These are phyloP conservation scores for Fonsecaea multimorphosa DNA, from an alignment of 2,329 filamentous ascomycete species.

Conservation along the genomic window DNA sequence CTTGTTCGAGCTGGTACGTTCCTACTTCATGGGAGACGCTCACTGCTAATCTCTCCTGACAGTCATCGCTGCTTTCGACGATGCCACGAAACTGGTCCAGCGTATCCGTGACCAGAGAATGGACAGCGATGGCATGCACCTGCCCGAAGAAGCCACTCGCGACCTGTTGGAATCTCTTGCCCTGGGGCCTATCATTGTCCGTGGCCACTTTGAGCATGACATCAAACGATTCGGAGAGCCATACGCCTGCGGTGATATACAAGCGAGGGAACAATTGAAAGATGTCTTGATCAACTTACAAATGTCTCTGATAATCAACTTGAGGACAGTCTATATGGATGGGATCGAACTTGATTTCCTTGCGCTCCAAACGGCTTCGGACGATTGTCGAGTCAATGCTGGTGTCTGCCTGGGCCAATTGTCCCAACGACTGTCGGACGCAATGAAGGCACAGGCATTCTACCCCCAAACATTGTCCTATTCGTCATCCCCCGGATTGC, in stretches of 20 bases:
- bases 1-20: slow-evolving; percentile 34
- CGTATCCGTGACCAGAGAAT: slow-evolving; percentile 39
- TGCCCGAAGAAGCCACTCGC: slow-evolving; percentile 33
- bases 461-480: slow-evolving; percentile 22
- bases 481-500: slow-evolving; percentile 19
- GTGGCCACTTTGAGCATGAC: slow-evolving; percentile 46
- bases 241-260: slow-evolving; percentile 47
- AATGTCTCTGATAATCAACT: slow-evolving; percentile 44
- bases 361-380: slow-evolving; percentile 45
- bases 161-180: slow-evolving; percentile 47
- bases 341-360: slow-evolving; percentile 44
- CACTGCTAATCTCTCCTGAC: background rate
- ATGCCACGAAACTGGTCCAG: slow-evolving; percentile 43
- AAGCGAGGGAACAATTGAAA: slow-evolving; percentile 48
- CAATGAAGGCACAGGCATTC: slow-evolving; percentile 28
- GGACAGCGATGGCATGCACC: slow-evolving; percentile 12
- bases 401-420: slow-evolving; percentile 46
- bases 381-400: slow-evolving; percentile 46
- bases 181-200: slow-evolving; percentile 46
- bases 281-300: slow-evolving; percentile 50
- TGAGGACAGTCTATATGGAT: slow-evolving; percentile 44
- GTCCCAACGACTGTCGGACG: slow-evolving; percentile 43
- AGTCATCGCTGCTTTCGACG: slow-evolving; percentile 45
- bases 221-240: slow-evolving; percentile 44
- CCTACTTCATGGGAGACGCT: background rate